phyloP scores from a whole-genome alignment of 164 flowering plant species.

The Vitis labrusca region DNA sequence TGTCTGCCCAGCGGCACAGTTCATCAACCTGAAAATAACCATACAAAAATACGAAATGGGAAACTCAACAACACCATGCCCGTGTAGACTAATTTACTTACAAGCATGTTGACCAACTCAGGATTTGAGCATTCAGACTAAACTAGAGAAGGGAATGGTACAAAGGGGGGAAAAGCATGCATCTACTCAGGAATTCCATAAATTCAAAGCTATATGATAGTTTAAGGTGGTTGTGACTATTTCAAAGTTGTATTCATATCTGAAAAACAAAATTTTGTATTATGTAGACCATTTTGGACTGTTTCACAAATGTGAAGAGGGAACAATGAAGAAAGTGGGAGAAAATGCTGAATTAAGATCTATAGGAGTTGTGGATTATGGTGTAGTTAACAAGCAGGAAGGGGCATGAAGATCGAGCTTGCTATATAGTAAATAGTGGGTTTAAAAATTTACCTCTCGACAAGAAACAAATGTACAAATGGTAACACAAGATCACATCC shows the following conservation, averaged over 20 bases:
- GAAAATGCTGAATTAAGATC: no score
- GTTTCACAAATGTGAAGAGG: no score
- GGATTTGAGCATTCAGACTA: neutral
- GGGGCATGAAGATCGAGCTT: neutral
- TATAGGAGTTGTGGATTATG: neutral
- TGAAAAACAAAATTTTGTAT: no score
- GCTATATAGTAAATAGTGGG: neutral
- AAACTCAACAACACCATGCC: neutral
- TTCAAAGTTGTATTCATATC: no score
- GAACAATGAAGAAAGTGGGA: no score
- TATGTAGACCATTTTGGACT: no score
- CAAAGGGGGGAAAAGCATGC: no score
- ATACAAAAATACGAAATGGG: slow-evolving; percentile 5
- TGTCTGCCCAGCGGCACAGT: slow-evolving; percentile 7
- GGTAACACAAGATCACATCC: slow-evolving; percentile 14
- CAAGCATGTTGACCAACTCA: neutral
- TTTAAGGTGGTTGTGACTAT: no score
- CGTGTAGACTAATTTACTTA: neutral
- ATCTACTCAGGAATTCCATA: no score
- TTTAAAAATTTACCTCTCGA: slow-evolving; percentile 11
- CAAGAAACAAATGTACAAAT: slow-evolving; percentile 10
- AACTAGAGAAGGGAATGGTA: no score
- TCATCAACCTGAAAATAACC: slow-evolving; percentile 14
- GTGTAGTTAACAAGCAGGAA: neutral
- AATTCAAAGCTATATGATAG: no score